Percentiles rank a stretch among this genome's conserved stretches.
phyloP scores from a whole-genome alignment of 2,329 filamentous ascomycete species.

The Aspergillus persii region DNA sequence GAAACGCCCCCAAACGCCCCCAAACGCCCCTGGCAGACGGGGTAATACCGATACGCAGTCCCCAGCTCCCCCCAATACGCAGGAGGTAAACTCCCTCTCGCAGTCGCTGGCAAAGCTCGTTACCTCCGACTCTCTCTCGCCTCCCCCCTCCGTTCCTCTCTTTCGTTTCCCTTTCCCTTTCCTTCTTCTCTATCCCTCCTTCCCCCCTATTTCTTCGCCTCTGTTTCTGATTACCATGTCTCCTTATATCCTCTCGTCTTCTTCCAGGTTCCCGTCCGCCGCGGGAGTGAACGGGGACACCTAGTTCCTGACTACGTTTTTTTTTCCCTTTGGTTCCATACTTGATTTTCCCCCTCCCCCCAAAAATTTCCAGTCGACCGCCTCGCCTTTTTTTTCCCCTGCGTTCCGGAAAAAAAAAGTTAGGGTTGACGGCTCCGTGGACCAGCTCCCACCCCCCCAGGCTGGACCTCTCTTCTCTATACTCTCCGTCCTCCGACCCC shows the following conservation, averaged over 20 bases:
- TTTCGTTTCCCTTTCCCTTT: slow-evolving; percentile 13
- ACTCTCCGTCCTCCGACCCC: slow-evolving; percentile 8
- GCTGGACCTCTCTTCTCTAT: not conserved
- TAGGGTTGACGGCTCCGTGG: slow-evolving; percentile 12
- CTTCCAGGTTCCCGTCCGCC: slow-evolving; percentile 40
- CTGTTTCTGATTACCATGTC: slow-evolving; percentile 35
- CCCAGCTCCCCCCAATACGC: no score
- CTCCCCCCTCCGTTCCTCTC: slow-evolving; percentile 18
- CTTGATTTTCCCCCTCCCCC: slow-evolving; percentile 14
- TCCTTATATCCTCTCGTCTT: slow-evolving; percentile 30
- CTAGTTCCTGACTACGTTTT: slow-evolving; percentile 25
- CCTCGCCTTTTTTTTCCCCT: slow-evolving; percentile 16
- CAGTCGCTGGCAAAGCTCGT: no score
- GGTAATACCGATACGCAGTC: slow-evolving; percentile 6
- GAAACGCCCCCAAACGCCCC: no score
- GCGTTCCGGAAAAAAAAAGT: slow-evolving; percentile 10
- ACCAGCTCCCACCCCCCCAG: slow-evolving; percentile 8
- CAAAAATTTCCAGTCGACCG: slow-evolving; percentile 32
- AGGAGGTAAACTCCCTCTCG: no score
- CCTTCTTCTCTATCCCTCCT: slow-evolving; percentile 14
- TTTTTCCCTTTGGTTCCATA: not conserved
- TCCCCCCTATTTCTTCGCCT: slow-evolving; percentile 21
- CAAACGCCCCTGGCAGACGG: no score
- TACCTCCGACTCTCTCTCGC: slow-evolving; percentile 20
- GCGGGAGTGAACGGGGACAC: slow-evolving; percentile 47